Percentiles rank a stretch among this genome's conserved stretches.
Evolutionary conservation across 805 yeast species (phyloP).

Genomic region (Candida hispaniensis): DNA sequence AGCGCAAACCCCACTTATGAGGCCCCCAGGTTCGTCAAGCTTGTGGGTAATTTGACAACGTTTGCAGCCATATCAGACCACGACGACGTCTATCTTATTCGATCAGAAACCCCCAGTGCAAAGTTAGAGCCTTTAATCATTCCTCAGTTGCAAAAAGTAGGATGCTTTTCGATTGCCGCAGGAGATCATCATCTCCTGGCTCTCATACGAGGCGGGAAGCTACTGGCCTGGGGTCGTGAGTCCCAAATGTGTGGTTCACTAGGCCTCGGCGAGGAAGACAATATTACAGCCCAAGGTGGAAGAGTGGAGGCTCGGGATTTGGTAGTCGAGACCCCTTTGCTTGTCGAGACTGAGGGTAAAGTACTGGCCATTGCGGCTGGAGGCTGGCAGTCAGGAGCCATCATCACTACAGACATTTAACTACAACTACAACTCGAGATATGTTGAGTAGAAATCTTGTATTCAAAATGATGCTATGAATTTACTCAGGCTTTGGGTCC

Average conservation of each 20-base stretch:
- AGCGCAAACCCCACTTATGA: conserved; percentile 25
- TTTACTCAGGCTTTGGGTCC: conserved; percentile 15
- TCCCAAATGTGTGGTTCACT: conserved; percentile 53
- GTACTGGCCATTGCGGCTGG: conserved; percentile 57
- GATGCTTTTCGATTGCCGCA: conserved; percentile 45
- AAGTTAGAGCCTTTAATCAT: conserved; percentile 30
- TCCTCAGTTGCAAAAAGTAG: conserved; percentile 37
- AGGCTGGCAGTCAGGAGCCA: conserved; percentile 74
- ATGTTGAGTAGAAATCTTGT: too few species aligned
- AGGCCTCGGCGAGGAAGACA: conserved; percentile 42
- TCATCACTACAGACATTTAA: conserved; percentile 26
- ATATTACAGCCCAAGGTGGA: conserved; percentile 16
- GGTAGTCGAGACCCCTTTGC: conserved; percentile 34
- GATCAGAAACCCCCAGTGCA: conserved; percentile 19
- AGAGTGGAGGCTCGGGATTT: conserved; percentile 16
- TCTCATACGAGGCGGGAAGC: conserved; percentile 44
- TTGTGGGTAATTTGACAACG: conserved; percentile 44
- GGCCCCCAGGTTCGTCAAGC: conserved; percentile 35
- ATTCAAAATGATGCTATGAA: conserved; percentile 10
- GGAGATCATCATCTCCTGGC: conserved; percentile 70
- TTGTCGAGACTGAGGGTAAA: conserved; percentile 28
- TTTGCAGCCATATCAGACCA: conserved; percentile 48
- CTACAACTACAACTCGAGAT: too few species aligned
- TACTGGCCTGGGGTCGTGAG: conserved; percentile 62
- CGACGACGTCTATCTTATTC: conserved; percentile 38